phyloP scores from a whole-genome alignment of 2,329 filamentous ascomycete species.

The Fusarium brevicatenulatum region DNA sequence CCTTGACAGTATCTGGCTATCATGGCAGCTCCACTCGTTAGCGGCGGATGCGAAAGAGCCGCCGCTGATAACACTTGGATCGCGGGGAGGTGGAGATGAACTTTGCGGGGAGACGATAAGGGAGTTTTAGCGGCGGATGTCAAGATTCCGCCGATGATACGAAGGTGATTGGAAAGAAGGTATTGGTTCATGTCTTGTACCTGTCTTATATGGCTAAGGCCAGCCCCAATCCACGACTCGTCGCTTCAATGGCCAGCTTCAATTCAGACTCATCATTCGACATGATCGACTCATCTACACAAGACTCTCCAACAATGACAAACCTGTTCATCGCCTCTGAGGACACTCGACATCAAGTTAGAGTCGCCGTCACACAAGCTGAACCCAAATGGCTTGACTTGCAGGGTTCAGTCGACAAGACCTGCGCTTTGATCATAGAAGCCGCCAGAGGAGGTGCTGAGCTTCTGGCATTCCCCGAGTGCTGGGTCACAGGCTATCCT shows the following conservation, averaged over 20 bases:
- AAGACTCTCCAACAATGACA: background rate
- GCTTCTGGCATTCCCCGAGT: slow-evolving; percentile 64
- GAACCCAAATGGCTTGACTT: slow-evolving; percentile 38
- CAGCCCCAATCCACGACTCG: no score
- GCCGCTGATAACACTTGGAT: background rate
- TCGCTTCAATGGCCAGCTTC: background rate
- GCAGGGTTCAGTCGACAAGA: slow-evolving; percentile 28
- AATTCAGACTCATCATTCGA: background rate
- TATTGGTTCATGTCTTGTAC: no score
- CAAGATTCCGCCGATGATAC: background rate
- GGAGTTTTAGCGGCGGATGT: background rate
- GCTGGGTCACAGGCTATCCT: slow-evolving; percentile 58
- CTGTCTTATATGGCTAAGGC: background rate
- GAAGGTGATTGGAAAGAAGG: background rate
- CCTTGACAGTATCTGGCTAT: background rate
- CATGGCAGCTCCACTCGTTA: background rate
- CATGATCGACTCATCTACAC: background rate
- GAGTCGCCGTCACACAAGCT: slow-evolving; percentile 35
- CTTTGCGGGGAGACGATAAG: background rate
- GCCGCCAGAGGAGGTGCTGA: slow-evolving; percentile 56
- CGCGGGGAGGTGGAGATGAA: background rate
- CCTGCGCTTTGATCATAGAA: slow-evolving; percentile 16
- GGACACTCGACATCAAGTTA: background rate
- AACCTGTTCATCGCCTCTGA: no score
- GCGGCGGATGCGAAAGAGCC: background rate